Base-by-base conservation (phyloP, 352 stramenopile genomes). In the Stramenopiles sp. region DNA sequence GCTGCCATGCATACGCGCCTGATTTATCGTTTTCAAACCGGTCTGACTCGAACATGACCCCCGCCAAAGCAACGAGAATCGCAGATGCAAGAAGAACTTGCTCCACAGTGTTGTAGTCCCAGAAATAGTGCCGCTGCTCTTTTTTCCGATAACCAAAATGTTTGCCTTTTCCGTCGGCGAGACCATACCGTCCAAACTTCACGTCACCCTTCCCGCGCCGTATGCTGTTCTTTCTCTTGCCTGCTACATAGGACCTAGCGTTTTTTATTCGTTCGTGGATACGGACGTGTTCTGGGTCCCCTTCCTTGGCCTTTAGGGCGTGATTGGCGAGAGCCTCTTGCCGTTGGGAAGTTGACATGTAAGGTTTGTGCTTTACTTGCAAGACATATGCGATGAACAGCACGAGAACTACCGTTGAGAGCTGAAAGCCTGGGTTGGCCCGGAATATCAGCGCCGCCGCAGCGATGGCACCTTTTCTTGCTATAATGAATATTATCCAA, bases 21-120 rank as follows among this genome's bases (percentile, higher is more conserved):
- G 33, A 31, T 2, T 31, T 71, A 71, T 33, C 53, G 35, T 71
- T 43, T 33, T 79, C 36, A 34, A 80, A 79, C 12, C 37, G 37
- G 12, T 74, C 73, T 4, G 77, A 76, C 53, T 79, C 32, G 0
- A 81, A 73, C 43, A 81, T 34, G 34, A 80, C 73, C 30, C 73
- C 78, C 12, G 68, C 73, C 31, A 81, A 74, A 75, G 49, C 76
- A 68, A 81, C 75, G 37, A 90, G 79, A 33, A 84, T 86, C 33
- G 85, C 83, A 49, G 84, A 88, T 48, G 88, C 88, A 6, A 90
- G 80, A 18, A 90, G 78, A 49, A 82, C 84, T 0, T 83, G 82
- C 73, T 90, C 85, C 3, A 90, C 83, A 0, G 85, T 88, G 75
- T 90, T 90, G 81, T 90, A 86, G 37, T 90, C 83, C 83, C 82